These are phyloP conservation scores for Leccinum truebloodii DNA, from an alignment of 768 basidiomycete species.

Conservation along the genomic window DNA sequence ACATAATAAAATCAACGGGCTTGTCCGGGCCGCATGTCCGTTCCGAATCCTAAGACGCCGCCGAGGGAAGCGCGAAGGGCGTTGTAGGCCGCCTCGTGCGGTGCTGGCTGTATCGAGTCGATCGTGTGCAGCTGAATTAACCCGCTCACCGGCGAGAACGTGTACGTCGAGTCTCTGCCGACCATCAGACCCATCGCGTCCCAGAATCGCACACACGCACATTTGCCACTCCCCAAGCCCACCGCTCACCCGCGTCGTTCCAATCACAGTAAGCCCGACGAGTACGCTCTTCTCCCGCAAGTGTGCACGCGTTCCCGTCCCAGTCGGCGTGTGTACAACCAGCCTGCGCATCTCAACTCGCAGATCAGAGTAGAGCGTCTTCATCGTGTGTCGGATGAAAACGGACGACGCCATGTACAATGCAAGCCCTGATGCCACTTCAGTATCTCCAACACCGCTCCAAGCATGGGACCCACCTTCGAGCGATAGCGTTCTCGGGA, in stretches of 20 bases:
- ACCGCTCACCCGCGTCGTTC: constrained; percentile 64
- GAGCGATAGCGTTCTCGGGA: constrained; percentile 66
- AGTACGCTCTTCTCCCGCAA: constrained; percentile 58
- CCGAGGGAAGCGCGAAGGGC: constrained; percentile 45
- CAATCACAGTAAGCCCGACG: constrained; percentile 55
- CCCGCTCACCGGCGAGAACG: constrained; percentile 67
- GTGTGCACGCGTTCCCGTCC: neutral
- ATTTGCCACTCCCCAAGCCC: constrained; percentile 69
- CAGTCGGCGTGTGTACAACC: constrained; percentile 28
- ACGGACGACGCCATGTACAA: constrained; percentile 71
- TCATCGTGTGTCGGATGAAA: constrained; percentile 72
- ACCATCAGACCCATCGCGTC: neutral
- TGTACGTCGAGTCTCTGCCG: constrained; percentile 67
- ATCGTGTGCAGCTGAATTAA: constrained; percentile 64
- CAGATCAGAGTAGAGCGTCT: constrained; percentile 71
- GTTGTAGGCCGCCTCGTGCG: constrained; percentile 70
- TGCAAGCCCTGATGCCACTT: constrained; percentile 54
- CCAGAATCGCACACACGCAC: constrained; percentile 39
- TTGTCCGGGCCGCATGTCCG: constrained; percentile 19
- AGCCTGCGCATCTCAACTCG: constrained; percentile 55
- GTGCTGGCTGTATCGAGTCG: constrained; percentile 77
- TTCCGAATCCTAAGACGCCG: constrained; percentile 24
- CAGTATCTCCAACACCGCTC: neutral
- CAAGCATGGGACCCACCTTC: constrained; percentile 53
- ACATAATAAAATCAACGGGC: neutral